phyloP scores from a whole-genome alignment of 768 basidiomycete species.

The Termitomyces sp. region DNA sequence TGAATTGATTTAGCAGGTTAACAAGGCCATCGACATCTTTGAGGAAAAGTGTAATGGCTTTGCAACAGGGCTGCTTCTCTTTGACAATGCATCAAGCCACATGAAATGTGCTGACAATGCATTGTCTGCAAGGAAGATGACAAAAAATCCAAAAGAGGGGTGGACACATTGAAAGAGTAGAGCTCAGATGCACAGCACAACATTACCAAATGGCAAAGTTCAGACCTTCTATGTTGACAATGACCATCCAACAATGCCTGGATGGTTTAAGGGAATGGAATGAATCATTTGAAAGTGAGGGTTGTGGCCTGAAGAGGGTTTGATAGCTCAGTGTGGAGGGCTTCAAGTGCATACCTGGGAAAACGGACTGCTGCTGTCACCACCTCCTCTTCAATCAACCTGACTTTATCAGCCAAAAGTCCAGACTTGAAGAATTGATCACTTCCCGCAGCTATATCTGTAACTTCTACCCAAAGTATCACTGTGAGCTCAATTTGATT shows the following conservation, averaged over 20 bases:
- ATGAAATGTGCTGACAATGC: neutral
- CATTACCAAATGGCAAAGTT: neutral
- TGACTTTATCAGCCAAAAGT: slow-evolving; percentile 23
- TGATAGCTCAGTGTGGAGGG: neutral
- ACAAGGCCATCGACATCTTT: neutral
- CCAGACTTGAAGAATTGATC: slow-evolving; percentile 24
- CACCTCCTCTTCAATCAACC: neutral
- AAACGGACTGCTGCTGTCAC: slow-evolving; percentile 18
- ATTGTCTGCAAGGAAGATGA: neutral
- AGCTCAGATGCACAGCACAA: neutral
- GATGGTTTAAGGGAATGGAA: neutral
- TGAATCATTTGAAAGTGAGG: neutral
- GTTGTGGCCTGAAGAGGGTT: neutral
- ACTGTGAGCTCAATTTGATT: neutral
- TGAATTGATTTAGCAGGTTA: neutral
- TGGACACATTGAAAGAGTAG: neutral
- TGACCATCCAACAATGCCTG: neutral
- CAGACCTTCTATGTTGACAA: neutral
- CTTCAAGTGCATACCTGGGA: neutral
- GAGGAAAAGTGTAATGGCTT: neutral
- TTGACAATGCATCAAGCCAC: neutral
- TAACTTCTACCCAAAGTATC: slow-evolving; percentile 33
- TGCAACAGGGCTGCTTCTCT: neutral
- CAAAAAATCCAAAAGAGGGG: neutral
- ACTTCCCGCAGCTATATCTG: slow-evolving; percentile 23